Evolutionary conservation across 1,284 basidiomycete genomes (phyloP).

Genomic region (Singerocomus inundabilis): DNA sequence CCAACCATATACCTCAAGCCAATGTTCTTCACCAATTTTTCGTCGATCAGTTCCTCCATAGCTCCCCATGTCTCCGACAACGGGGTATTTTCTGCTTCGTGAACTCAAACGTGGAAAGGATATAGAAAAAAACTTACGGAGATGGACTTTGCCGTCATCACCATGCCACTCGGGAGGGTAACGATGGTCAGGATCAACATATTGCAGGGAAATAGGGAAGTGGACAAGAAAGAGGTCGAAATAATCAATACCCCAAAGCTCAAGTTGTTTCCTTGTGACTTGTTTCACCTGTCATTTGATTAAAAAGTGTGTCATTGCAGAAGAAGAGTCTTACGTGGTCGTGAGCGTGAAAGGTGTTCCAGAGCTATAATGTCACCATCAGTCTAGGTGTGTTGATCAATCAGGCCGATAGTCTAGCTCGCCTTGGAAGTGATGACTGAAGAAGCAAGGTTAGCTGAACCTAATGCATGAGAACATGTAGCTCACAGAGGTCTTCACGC

Average conservation of each 20-base stretch:
- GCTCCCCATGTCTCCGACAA: constrained; percentile 75
- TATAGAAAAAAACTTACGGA: constrained; percentile 40
- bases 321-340: constrained; percentile 54
- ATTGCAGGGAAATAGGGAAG: constrained; percentile 75
- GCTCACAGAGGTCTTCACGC: constrained; percentile 75
- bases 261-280: constrained; percentile 60
- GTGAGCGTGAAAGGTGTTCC: constrained; percentile 79
- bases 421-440: constrained; percentile 70
- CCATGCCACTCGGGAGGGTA: constrained; percentile 81
- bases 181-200: constrained; percentile 70
- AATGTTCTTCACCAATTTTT: constrained; percentile 70
- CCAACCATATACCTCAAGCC: constrained; percentile 45
- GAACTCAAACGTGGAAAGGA: constrained; percentile 2
- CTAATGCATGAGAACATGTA: constrained; percentile 1
- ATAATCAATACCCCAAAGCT: constrained; percentile 76
- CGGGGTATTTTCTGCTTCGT: constrained; percentile 53
- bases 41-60: constrained; percentile 73
- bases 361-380: constrained; percentile 47
- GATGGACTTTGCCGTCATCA: constrained; percentile 60
- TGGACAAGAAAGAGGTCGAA: constrained; percentile 78
- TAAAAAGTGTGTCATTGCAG: not conserved
- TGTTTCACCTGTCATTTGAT: constrained; percentile 44
- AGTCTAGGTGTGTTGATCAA: constrained; percentile 1
- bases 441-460: constrained; percentile 3
- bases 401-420: constrained; percentile 9